A percentile compares a stretch with the other conserved stretches of the same genome.
phyloP scores from a whole-genome alignment of 2,329 filamentous ascomycete genomes.

The Aspergillus flavus region DNA sequence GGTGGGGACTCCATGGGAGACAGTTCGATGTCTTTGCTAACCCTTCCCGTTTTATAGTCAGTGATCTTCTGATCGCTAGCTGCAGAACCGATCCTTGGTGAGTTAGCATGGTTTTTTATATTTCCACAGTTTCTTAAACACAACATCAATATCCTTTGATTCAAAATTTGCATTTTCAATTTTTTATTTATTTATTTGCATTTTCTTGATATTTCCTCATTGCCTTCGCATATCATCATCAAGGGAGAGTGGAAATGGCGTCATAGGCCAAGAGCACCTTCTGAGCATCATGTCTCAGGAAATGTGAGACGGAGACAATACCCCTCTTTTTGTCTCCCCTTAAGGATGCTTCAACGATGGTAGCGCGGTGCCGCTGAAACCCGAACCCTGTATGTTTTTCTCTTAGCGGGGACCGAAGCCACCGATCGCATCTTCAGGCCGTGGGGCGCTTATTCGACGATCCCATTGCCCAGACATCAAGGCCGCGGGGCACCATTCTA shows the following conservation, averaged over 20 bases:
- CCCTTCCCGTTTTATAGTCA: background rate
- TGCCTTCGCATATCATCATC: background rate
- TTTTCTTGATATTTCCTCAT: background rate
- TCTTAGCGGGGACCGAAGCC: conserved; percentile 3
- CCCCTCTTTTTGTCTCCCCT: conserved; percentile 5
- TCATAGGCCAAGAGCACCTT: background rate
- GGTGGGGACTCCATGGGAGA: too few species aligned
- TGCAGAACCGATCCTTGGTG: background rate
- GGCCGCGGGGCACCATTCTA: conserved; percentile 8
- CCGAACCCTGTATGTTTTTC: background rate
- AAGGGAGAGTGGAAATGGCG: background rate
- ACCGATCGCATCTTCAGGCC: conserved; percentile 10
- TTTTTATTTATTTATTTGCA: background rate
- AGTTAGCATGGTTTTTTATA: background rate
- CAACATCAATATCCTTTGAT: background rate
- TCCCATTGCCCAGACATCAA: conserved; percentile 7
- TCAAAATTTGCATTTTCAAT: background rate
- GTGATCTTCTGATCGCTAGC: background rate
- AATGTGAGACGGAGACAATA: conserved; percentile 1
- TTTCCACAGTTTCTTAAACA: background rate
- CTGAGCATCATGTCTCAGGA: background rate
- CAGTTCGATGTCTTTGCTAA: background rate
- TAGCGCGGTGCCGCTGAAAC: conserved; percentile 1
- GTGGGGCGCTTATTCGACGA: conserved; percentile 12
- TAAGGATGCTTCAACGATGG: background rate